These are phyloP conservation scores for Marasmius fiardii DNA, from an alignment of 1,284 basidiomycete genomes.

Conservation along the genomic window DNA sequence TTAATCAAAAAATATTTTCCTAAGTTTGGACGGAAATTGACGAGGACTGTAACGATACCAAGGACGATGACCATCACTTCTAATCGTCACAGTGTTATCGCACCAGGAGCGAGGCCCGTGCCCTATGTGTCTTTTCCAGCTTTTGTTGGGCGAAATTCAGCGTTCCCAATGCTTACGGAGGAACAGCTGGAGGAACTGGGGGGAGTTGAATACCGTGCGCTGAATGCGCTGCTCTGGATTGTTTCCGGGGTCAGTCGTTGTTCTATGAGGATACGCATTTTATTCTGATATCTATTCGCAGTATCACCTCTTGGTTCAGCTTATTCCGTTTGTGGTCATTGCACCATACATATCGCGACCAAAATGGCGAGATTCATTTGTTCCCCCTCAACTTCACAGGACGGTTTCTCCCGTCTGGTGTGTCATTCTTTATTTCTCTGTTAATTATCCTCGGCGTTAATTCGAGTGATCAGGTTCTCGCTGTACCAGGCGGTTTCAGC, in stretches of 20 bases:
- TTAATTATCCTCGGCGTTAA: conserved; percentile 1
- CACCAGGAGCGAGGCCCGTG: conserved; percentile 51
- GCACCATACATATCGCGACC: conserved; percentile 70
- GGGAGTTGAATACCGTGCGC: conserved; percentile 91
- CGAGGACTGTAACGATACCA: conserved; percentile 71
- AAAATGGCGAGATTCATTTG: conserved; percentile 54
- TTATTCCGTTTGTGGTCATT: conserved; percentile 69
- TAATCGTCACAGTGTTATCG: conserved; percentile 25
- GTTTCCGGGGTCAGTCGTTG: conserved; percentile 50
- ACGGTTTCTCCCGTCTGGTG: conserved; percentile 61
- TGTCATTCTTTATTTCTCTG: conserved; percentile 1
- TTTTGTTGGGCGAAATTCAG: conserved; percentile 82
- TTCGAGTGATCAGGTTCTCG: conserved; percentile 64
- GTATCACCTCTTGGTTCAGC: conserved; percentile 74
- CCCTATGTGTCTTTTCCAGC: conserved; percentile 88
- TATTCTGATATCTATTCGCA: conserved; percentile 27
- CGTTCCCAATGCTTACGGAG: conserved; percentile 77
- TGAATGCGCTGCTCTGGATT: conserved; percentile 79
- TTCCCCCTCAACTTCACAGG: conserved; percentile 50
- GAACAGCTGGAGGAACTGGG: conserved; percentile 91
- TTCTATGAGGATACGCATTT: conserved; percentile 19
- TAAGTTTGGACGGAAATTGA: conserved; percentile 45
- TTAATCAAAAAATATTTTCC: conserved; percentile 59
- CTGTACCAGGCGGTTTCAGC: conserved; percentile 85
- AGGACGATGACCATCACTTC: conserved; percentile 63